phyloP scores from a whole-genome alignment of 169 alveolate genomes.

The Cryptosporidium xiaoi region DNA sequence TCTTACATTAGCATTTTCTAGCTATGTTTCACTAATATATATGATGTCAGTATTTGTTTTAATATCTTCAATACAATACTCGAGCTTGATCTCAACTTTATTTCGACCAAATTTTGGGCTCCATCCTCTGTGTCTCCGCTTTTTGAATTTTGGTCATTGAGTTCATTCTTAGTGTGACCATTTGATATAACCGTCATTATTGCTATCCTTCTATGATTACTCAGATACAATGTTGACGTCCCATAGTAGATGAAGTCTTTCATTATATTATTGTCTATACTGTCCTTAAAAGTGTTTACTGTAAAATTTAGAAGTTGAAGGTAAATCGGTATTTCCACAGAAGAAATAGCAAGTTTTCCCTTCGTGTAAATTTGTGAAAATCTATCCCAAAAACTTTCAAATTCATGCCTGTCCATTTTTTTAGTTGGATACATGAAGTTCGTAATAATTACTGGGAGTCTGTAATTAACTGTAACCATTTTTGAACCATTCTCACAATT shows the following conservation, averaged over 20 bases:
- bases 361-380: conserved; percentile 29
- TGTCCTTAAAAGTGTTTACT: neutral
- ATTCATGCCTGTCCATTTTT: conserved; percentile 40
- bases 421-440: conserved; percentile 65
- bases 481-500: neutral
- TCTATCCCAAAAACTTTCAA: conserved; percentile 62
- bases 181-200: conserved; percentile 14
- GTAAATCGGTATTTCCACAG: conserved; percentile 22
- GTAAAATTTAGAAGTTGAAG: conserved; percentile 44
- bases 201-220: conserved; percentile 37
- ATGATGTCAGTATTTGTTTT: conserved; percentile 30
- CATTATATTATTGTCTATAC: neutral
- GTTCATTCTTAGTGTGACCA: neutral
- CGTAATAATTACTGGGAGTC: conserved; percentile 55
- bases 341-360: conserved; percentile 35
- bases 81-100: conserved; percentile 57
- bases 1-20: neutral
- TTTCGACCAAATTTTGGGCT: conserved; percentile 13
- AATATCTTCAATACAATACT: conserved; percentile 18
- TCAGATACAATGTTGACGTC: conserved; percentile 41
- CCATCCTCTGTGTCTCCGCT: neutral
- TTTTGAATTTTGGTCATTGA: neutral
- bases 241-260: neutral
- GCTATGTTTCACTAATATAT: conserved; percentile 6
- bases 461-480: conserved; percentile 3